phyloP scores from a whole-genome alignment of 164 flowering plant species.

The Dillenia turbinata region DNA sequence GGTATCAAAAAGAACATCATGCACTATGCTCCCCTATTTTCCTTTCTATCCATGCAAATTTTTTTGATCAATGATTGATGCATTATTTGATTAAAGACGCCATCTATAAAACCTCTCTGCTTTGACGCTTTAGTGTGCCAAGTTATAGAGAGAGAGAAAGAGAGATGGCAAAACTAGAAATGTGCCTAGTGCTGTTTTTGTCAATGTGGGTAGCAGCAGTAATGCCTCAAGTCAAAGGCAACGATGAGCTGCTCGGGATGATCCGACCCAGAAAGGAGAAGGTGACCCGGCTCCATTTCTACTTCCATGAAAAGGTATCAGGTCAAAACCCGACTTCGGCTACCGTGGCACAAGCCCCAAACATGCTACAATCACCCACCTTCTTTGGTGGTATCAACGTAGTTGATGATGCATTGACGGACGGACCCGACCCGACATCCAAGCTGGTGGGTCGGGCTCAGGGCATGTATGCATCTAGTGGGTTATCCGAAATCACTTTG shows the following conservation, averaged over 20 bases:
- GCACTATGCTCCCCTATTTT: too few relatives aligned
- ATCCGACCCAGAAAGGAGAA: slow-evolving; percentile 18
- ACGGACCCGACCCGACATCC: slow-evolving; percentile 33
- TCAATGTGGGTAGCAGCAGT: background rate
- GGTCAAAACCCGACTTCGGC: slow-evolving; percentile 29
- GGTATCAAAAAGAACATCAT: too few relatives aligned
- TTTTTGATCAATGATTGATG: too few relatives aligned
- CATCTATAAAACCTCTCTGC: too few relatives aligned
- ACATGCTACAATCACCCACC: slow-evolving; percentile 20
- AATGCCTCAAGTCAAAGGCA: background rate
- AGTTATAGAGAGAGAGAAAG: too few relatives aligned
- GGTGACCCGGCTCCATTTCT: slow-evolving; percentile 37
- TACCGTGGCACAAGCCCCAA: slow-evolving; percentile 28
- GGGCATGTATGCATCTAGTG: slow-evolving; percentile 36
- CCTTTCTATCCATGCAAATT: too few relatives aligned
- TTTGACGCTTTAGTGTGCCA: too few relatives aligned
- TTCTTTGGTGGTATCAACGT: slow-evolving; percentile 30
- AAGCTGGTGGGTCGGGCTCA: slow-evolving; percentile 50
- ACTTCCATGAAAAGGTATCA: slow-evolving; percentile 43
- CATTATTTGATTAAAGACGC: too few relatives aligned
- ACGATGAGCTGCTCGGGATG: slow-evolving; percentile 11
- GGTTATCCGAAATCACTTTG: slow-evolving; percentile 16
- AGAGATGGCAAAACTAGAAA: slow-evolving; percentile 1
- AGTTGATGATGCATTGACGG: slow-evolving; percentile 42
- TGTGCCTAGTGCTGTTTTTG: background rate